Evolutionary conservation across 345 rosid genomes (phyloP).

Genomic region (Linum lewisii): DNA sequence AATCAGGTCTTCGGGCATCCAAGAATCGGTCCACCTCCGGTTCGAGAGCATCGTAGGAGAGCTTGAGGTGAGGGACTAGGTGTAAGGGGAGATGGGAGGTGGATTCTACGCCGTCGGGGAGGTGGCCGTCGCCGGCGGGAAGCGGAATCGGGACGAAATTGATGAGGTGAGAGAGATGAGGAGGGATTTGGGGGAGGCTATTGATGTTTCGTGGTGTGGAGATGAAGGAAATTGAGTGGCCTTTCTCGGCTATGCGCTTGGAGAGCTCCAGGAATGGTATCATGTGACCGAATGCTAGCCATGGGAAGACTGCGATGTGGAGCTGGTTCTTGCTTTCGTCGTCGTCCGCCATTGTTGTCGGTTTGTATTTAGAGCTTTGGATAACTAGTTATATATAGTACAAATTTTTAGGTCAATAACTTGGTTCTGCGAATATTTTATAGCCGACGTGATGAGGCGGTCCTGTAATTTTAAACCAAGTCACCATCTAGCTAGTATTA

Average conservation of each 20-base stretch:
- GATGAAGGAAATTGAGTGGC: slow-evolving; percentile 11
- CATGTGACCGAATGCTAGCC: slow-evolving; percentile 14
- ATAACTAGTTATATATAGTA: too few relatives aligned
- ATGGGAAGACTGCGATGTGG: slow-evolving; percentile 14
- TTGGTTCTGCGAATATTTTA: too few relatives aligned
- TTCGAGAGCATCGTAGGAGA: background rate
- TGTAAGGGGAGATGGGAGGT: background rate
- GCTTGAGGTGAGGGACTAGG: slow-evolving; percentile 1
- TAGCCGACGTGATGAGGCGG: too few relatives aligned
- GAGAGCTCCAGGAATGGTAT: slow-evolving; percentile 8
- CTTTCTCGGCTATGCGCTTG: slow-evolving; percentile 8
- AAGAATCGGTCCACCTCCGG: background rate
- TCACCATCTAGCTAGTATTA: too few relatives aligned
- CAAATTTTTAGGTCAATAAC: too few relatives aligned
- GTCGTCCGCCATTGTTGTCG: too few relatives aligned
- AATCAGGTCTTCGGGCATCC: background rate
- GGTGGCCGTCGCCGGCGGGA: background rate
- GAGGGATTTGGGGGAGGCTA: slow-evolving; percentile 12
- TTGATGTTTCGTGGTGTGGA: slow-evolving; percentile 12
- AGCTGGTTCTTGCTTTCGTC: background rate
- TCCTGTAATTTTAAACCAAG: too few relatives aligned
- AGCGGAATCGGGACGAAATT: background rate
- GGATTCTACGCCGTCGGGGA: background rate
- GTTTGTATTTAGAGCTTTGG: too few relatives aligned
- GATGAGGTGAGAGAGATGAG: background rate